phyloP scores from a whole-genome alignment of 345 rosid species.

The Gossypium bickii region DNA sequence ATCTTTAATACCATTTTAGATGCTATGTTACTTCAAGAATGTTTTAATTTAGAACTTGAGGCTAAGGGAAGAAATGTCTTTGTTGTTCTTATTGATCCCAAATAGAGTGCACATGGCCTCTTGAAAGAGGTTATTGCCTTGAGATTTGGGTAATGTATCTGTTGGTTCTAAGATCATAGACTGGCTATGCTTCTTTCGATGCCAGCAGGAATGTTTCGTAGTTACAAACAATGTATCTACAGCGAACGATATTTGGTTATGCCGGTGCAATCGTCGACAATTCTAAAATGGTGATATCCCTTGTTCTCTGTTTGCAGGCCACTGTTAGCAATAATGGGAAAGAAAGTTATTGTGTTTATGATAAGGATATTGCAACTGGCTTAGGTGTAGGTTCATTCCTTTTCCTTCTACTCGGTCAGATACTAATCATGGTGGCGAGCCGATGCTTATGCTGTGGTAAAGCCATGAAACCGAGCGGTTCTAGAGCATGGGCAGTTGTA shows the following conservation, averaged over 20 bases:
- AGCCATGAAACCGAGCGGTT: slow-evolving; percentile 67
- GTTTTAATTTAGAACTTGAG: background rate
- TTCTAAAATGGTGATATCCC: background rate
- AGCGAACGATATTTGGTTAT: too few relatives aligned
- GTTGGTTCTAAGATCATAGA: background rate
- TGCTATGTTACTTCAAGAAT: background rate
- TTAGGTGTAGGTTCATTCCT: slow-evolving; percentile 68
- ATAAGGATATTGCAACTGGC: slow-evolving; percentile 75
- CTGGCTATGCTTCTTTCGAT: background rate
- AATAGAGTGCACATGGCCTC: background rate
- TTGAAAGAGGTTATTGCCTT: background rate
- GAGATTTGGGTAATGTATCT: background rate
- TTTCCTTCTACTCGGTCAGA: slow-evolving; percentile 61
- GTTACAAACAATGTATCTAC: background rate
- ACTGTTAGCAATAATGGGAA: slow-evolving; percentile 8
- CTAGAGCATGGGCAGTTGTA: slow-evolving; percentile 70
- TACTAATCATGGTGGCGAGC: slow-evolving; percentile 57
- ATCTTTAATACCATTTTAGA: background rate
- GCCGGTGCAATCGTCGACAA: too few relatives aligned
- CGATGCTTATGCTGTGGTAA: slow-evolving; percentile 83
- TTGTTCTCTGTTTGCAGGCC: slow-evolving; percentile 35
- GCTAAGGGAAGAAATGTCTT: background rate
- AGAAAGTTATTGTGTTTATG: slow-evolving; percentile 56
- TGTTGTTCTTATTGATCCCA: background rate
- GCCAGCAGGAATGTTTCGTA: background rate